phyloP scores from a whole-genome alignment of 208 protist genomes.

The Naegleria fowleri region DNA sequence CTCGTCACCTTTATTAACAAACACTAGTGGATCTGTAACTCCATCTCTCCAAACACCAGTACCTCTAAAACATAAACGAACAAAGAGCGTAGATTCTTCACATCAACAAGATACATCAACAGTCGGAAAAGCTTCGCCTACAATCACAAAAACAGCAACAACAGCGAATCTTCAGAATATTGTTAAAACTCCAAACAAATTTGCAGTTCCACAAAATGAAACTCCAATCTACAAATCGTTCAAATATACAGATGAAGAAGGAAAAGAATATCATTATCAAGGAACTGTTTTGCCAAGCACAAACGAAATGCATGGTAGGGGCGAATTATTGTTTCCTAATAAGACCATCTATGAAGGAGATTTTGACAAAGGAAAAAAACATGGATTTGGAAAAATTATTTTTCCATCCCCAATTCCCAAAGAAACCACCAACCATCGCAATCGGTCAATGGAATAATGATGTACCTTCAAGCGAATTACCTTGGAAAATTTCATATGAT shows the following conservation, averaged over 20 bases:
- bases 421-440: neutral
- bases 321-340: neutral
- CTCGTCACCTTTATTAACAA: too few species aligned
- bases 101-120: neutral
- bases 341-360: slow-evolving; percentile 6
- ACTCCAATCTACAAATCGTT: neutral
- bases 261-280: neutral
- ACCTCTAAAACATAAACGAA: neutral
- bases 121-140: neutral
- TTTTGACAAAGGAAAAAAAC: neutral
- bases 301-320: neutral
- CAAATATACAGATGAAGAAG: neutral
- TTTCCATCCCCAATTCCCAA: neutral
- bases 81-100: neutral
- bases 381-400: slow-evolving; percentile 22
- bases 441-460: slow-evolving; percentile 22
- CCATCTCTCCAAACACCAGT: neutral
- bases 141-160: neutral
- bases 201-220: neutral
- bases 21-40: too few species aligned
- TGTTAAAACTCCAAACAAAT: neutral
- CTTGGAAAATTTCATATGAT: neutral
- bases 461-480: neutral
- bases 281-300: neutral
- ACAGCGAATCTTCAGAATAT: neutral